These are phyloP conservation scores for Aspergillus neotritici DNA, from an alignment of 2,329 filamentous ascomycete species.

Conservation along the genomic window DNA sequence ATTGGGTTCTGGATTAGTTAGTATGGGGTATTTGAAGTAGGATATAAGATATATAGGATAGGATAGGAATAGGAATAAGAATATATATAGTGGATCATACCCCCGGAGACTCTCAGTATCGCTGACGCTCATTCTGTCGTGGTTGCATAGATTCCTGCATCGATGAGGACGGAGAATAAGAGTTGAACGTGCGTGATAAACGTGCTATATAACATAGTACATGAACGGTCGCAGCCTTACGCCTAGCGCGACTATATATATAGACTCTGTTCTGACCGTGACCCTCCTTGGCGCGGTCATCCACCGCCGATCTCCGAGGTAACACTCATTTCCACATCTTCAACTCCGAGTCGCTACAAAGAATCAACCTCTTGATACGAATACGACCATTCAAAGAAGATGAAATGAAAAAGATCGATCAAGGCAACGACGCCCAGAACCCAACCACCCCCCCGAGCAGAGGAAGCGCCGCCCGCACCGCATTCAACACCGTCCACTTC, in stretches of 20 bases:
- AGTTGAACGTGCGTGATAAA: no score
- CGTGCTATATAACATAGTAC: no score
- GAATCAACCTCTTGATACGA: no score
- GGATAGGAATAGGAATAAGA: no score
- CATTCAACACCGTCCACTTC: slow-evolving; percentile 20
- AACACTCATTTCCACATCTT: slow-evolving; percentile 2
- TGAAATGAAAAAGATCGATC: not conserved
- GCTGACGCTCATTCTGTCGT: not conserved
- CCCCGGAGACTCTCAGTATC: not conserved
- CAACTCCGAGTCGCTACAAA: no score
- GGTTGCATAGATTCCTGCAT: no score
- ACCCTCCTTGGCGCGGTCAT: slow-evolving; percentile 7
- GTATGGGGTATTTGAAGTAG: not conserved
- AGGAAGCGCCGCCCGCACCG: slow-evolving; percentile 16
- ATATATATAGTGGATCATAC: not conserved
- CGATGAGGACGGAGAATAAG: no score
- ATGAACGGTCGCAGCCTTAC: no score
- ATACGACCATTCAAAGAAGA: no score
- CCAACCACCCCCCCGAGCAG: slow-evolving; percentile 14
- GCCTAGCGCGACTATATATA: no score
- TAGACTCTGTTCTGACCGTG: no score
- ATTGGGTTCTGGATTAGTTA: not conserved
- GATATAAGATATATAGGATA: not conserved
- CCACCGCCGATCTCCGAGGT: slow-evolving; percentile 10
- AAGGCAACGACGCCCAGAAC: slow-evolving; percentile 2